Evolutionary conservation across 148 eudicot genomes (phyloP), one percentile per base, ranked within the genome.

Genomic region (Rhododendron ferrugineum): DNA sequence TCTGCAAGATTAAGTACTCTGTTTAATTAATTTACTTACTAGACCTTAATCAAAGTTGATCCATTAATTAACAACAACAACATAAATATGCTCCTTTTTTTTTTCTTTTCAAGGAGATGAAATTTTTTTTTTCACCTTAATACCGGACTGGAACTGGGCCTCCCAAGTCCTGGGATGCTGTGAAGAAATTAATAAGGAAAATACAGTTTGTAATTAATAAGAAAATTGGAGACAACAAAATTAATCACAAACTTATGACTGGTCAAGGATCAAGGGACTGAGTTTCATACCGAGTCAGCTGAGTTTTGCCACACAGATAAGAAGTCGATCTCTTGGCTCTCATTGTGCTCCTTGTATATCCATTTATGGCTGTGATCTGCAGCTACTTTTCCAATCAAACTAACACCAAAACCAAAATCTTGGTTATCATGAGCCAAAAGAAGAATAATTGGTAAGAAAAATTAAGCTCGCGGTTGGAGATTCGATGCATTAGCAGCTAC

Each of bases 121-220:
- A 0, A 1, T 36, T 72, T 5, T 5, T 34, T 15, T 8, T 83
- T 72, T 26, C 18, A 97, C 99, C 99, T 95, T 95, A 64, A 97
- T 95, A 81, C 99, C 99, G 80, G 98, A 97, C 87, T 94, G 99
- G 85, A 97, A 97, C 87, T 97, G 99, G 47, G 99, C 98, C 86
- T 97, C 98, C 99, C 99, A 97, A 85, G 99, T 95, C 90, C 99
- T 92, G 76, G 99, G 99, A 72, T 94, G 94, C 99, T 97, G 98
- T 83, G 82, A 84, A 86, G 46, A 26, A 66, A 72, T 44, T 49
- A 77, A 75, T 2, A 20, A 75, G 44, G 18, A 40, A 22, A 22
- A 23, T 2, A 23, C 6, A 77, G 2, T 9, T 78, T 46, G 13
- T 78, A 7, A 37, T 46, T 78, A 18, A 37, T 37, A 42, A 22